Evolutionary conservation across 2,329 filamentous ascomycete species (phyloP).

Genomic region (Aureobasidium melanogenum): DNA sequence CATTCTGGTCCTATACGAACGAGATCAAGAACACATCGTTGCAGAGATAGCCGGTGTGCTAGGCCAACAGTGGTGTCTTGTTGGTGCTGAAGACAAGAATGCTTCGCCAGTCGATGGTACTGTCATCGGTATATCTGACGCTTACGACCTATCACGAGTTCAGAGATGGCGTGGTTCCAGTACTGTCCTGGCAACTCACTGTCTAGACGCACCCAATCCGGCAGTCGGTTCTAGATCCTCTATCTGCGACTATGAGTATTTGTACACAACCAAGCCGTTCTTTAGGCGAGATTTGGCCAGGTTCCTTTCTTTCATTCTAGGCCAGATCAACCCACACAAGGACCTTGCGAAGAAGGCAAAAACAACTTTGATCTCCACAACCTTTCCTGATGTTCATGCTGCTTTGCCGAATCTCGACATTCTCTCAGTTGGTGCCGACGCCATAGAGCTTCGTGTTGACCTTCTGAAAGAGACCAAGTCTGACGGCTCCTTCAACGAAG

Average conservation of each 20-base stretch:
- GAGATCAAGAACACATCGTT: slow-evolving; percentile 65
- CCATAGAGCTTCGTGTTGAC: slow-evolving; percentile 77
- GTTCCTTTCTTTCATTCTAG: slow-evolving; percentile 70
- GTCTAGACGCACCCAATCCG: slow-evolving; percentile 57
- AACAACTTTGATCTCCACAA: slow-evolving; percentile 80
- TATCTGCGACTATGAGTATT: slow-evolving; percentile 74
- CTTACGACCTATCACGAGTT: slow-evolving; percentile 50
- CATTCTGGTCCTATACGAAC: slow-evolving; percentile 54
- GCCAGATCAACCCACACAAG: slow-evolving; percentile 70
- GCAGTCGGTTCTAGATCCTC: slow-evolving; percentile 51
- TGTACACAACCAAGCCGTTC: slow-evolving; percentile 66
- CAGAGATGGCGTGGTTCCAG: slow-evolving; percentile 49
- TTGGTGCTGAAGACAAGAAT: slow-evolving; percentile 47
- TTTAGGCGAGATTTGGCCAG: slow-evolving; percentile 67
- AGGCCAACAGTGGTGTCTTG: slow-evolving; percentile 60
- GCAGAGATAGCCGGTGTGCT: slow-evolving; percentile 69
- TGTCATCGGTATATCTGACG: slow-evolving; percentile 58
- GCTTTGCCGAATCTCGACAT: slow-evolving; percentile 81
- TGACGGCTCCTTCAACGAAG: slow-evolving; percentile 52
- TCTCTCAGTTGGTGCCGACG: slow-evolving; percentile 75
- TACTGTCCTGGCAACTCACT: slow-evolving; percentile 68
- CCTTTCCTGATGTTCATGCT: slow-evolving; percentile 75
- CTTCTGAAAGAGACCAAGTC: slow-evolving; percentile 62
- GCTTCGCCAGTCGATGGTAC: slow-evolving; percentile 48
- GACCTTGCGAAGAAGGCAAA: slow-evolving; percentile 67